Conservation (phyloP, 2,329 filamentous ascomycete species). For the Diaporthe citriasiana region DNA sequence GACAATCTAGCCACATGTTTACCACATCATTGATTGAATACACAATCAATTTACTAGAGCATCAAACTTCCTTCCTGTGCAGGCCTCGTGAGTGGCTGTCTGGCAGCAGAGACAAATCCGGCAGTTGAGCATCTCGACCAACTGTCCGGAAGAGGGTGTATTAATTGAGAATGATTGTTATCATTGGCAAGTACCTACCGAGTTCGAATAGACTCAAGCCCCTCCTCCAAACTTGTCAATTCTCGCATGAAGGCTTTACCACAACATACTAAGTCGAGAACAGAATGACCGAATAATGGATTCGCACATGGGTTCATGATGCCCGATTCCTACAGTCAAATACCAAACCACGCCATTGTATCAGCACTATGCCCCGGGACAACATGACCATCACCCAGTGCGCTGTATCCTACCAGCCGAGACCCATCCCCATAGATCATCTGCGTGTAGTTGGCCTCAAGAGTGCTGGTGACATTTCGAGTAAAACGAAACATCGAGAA, state of each 20-base stretch:
- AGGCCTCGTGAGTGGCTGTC: too few relatives aligned
- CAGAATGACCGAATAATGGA: background rate
- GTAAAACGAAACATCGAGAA: conserved; percentile 56
- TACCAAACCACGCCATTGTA: conserved; percentile 15
- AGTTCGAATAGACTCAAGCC: background rate
- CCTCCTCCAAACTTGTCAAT: background rate
- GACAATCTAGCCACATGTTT: too few relatives aligned
- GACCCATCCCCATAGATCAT: conserved; percentile 19
- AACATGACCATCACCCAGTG: background rate
- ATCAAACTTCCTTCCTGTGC: too few relatives aligned
- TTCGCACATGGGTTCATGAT: background rate
- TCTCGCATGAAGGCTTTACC: background rate
- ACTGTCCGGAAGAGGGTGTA: too few relatives aligned
- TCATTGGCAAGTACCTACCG: too few relatives aligned
- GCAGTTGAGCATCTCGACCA: too few relatives aligned
- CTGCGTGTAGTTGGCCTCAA: conserved; percentile 13
- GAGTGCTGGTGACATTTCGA: background rate
- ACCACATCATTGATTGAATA: too few relatives aligned
- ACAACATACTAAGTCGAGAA: background rate
- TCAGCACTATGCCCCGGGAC: background rate
- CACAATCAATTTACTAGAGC: too few relatives aligned
- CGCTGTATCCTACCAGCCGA: conserved; percentile 1
- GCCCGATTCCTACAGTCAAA: background rate
- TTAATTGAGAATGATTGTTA: too few relatives aligned
- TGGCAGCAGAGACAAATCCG: too few relatives aligned